A percentile compares a stretch with the other conserved stretches of the same genome.
Conservation (phyloP, 2,329 filamentous ascomycete species). For the Clonostachys solani region DNA sequence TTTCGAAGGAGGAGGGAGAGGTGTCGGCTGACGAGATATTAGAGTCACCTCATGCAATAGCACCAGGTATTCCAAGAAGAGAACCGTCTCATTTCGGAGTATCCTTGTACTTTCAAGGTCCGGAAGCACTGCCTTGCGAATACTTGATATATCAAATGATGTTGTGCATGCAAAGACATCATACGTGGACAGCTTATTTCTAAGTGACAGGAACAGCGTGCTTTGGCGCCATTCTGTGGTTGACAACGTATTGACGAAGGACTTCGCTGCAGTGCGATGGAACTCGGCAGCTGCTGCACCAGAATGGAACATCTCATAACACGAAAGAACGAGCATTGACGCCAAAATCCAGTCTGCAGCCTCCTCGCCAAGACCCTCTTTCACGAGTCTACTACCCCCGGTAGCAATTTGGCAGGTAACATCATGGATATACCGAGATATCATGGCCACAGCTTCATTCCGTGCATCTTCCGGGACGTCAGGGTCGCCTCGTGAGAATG, state of each 20-base stretch:
- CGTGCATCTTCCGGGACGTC: background rate
- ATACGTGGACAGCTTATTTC: conserved; percentile 6
- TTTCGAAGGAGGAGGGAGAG: no score
- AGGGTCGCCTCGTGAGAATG: background rate
- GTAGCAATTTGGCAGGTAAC: no score
- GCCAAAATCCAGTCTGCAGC: conserved; percentile 7
- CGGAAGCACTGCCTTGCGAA: background rate
- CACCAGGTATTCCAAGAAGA: no score
- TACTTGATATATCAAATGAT: background rate
- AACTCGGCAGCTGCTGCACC: conserved; percentile 3
- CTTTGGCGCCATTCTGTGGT: no score
- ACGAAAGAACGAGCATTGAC: conserved; percentile 5
- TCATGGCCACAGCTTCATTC: background rate
- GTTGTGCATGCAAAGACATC: conserved; percentile 7
- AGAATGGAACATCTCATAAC: conserved; percentile 7
- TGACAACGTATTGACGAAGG: no score
- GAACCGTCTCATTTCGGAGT: no score
- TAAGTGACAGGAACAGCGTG: conserved; percentile 3
- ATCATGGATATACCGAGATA: no score
- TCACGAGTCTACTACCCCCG: no score
- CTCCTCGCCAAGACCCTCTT: background rate
- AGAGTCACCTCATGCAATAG: no score
- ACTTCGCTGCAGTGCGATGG: no score
- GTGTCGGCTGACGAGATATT: no score
- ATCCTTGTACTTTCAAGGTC: no score